Percentiles rank a stretch among this genome's conserved stretches.
phyloP scores from a whole-genome alignment of 2,329 filamentous ascomycete species.

The Furcasterigmium sp. region DNA sequence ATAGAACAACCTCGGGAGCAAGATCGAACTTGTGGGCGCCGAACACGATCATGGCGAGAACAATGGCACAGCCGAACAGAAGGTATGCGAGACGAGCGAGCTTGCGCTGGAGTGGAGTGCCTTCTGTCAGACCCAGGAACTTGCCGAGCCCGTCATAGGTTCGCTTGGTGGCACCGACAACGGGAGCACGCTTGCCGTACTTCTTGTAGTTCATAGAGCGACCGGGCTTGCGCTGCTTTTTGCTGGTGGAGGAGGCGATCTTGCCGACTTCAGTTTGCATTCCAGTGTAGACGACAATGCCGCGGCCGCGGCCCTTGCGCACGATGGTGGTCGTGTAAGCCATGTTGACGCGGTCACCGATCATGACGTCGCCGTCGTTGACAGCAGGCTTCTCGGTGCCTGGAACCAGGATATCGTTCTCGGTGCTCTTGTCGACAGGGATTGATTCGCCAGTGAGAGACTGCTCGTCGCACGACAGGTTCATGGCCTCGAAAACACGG shows the following conservation, averaged over 20 bases:
- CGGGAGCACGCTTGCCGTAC: constrained; percentile 43
- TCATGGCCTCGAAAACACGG: constrained; percentile 67
- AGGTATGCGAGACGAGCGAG: constrained; percentile 72
- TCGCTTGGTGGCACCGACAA: constrained; percentile 41
- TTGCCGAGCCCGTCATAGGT: constrained; percentile 46
- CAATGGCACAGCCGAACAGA: constrained; percentile 65
- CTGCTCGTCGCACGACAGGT: constrained; percentile 73
- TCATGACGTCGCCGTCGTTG: constrained; percentile 48
- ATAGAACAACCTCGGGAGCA: constrained; percentile 49
- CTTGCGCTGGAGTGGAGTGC: constrained; percentile 75
- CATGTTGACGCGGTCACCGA: constrained; percentile 70
- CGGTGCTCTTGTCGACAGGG: constrained; percentile 61
- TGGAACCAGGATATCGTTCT: constrained; percentile 38
- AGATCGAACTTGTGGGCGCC: constrained; percentile 49
- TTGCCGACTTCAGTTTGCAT: constrained; percentile 68
- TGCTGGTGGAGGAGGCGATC: constrained; percentile 54
- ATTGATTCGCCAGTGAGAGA: constrained; percentile 73
- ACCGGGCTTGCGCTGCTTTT: constrained; percentile 50
- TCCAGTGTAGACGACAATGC: constrained; percentile 67
- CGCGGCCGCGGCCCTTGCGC: constrained; percentile 66
- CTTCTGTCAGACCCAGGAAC: constrained; percentile 57
- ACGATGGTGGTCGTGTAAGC: constrained; percentile 71
- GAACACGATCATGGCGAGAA: constrained; percentile 54
- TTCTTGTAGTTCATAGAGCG: constrained; percentile 49
- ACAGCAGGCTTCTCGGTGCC: constrained; percentile 39